phyloP scores from a whole-genome alignment of 352 stramenopile genomes.

The Globisporangium middletonii region DNA sequence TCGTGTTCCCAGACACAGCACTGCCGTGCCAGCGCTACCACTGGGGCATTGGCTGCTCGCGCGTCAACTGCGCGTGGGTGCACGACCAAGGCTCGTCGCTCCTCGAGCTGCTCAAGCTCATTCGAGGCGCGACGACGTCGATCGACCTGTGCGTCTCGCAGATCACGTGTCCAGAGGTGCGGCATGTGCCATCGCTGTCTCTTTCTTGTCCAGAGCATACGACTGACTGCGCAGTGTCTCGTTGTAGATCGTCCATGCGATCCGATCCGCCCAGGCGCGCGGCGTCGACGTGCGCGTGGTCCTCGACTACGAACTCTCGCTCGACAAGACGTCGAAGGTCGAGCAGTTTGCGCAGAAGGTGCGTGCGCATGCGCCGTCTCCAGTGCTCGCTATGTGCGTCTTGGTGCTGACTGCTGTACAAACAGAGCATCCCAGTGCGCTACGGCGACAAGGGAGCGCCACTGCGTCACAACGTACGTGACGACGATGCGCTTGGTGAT shows the following conservation, averaged over 20 bases:
- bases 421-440: neutral
- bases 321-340: neutral
- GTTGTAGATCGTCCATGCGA: neutral
- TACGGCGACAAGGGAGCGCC: neutral
- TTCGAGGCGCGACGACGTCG: neutral
- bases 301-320: neutral
- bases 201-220: neutral
- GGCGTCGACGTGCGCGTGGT: neutral
- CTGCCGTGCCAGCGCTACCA: constrained; percentile 1
- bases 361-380: too few relatives aligned
- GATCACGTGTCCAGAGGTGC: constrained; percentile 2
- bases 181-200: neutral
- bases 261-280: neutral
- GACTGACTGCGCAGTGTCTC: neutral
- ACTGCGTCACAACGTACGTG: constrained; percentile 1
- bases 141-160: neutral
- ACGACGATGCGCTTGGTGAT: neutral
- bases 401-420: neutral
- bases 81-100: constrained; percentile 1
- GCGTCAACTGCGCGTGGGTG: neutral
- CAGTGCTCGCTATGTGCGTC: neutral
- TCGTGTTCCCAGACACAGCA: constrained; percentile 3
- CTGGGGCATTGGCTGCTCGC: neutral
- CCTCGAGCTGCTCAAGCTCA: neutral
- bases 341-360: neutral